Evolutionary conservation across 352 stramenopile genomes (phyloP), one percentile per base, ranked within the genome.

Genomic region (Proteromonas lacertae): DNA sequence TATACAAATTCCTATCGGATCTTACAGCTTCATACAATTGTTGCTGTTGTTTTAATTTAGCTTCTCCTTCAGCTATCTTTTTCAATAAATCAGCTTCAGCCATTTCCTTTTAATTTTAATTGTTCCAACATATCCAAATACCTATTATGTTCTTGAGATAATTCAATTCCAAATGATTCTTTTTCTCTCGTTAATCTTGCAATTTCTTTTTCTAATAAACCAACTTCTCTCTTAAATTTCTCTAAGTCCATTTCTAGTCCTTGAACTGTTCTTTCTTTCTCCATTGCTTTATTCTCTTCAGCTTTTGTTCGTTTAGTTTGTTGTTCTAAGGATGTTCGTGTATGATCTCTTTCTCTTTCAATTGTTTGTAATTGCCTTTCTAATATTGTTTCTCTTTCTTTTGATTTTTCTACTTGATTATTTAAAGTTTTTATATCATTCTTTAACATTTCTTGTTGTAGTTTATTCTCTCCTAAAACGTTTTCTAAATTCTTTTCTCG

Each of bases 11-110:
- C 25, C 70, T 64, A 40, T 93, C 81, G 32, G 58, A 68, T 24
- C 75, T 71, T 20, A 92, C 72, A 17, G 53, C 49, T 68, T 93
- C 79, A 45, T 93, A 90, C 13, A 90, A 57, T 47, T 91, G 66
- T 50, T 92, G 69, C 51, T 93, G 77, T 48, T 92, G 73, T 56
- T 92, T 90, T 32, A 93, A 57, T 50, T 86, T 83, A 25, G 44
- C 65, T 35, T 91, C 71, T 19, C 66, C 61, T 32, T 90, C 74
- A 22, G 64, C 58, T 8, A 90, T 47, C 34, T 59, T 53, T 35
- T 64, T 64, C 3, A 50, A 45, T 24, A 64, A 46, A 38, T 65
- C 55, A 16, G 45, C 56, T 33, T 55, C 42, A 28, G 51, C 44
- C 44, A 55, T 63, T 22, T 73, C 56, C n/a, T 55, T 61, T 46